A percentile compares a stretch with the other conserved stretches of the same genome.
These are phyloP conservation scores for Kregervanrija delftensis DNA, from an alignment of 805 yeast genomes.

Conservation along the genomic window DNA sequence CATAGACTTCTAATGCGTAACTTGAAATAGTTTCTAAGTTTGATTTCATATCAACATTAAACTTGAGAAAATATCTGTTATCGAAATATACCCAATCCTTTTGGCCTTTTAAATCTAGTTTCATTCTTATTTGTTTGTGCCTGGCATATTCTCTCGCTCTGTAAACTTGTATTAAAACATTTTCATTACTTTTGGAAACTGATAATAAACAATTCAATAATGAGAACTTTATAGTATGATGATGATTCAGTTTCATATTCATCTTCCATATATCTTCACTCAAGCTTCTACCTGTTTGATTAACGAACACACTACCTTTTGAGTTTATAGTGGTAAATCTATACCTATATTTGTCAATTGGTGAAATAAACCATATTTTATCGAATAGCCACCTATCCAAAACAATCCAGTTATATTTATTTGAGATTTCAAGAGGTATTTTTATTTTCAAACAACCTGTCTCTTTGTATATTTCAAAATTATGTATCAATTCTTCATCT, in stretches of 20 bases:
- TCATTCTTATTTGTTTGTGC: not conserved
- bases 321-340: slow-evolving; percentile 19
- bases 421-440: slow-evolving; percentile 14
- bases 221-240: not conserved
- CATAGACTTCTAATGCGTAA: slow-evolving; percentile 1
- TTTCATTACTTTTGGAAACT: not conserved
- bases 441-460: slow-evolving; percentile 11
- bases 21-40: not conserved
- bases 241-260: not conserved
- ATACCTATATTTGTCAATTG: slow-evolving; percentile 18
- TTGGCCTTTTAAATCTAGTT: not conserved
- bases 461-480: not conserved
- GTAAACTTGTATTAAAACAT: not conserved
- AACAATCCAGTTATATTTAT: slow-evolving; percentile 13
- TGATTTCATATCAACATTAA: not conserved
- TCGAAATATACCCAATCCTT: slow-evolving; percentile 8
- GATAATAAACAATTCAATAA: slow-evolving; percentile 6
- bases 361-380: slow-evolving; percentile 16
- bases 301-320: slow-evolving; percentile 6
- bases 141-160: not conserved
- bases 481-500: slow-evolving; percentile 9
- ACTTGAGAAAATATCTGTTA: slow-evolving; percentile 5
- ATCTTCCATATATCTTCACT: not conserved
- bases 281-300: not conserved
- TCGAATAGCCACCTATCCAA: slow-evolving; percentile 24